Base-by-base conservation (phyloP, 148 eudicot genomes). In the Drosera capensis region DNA sequence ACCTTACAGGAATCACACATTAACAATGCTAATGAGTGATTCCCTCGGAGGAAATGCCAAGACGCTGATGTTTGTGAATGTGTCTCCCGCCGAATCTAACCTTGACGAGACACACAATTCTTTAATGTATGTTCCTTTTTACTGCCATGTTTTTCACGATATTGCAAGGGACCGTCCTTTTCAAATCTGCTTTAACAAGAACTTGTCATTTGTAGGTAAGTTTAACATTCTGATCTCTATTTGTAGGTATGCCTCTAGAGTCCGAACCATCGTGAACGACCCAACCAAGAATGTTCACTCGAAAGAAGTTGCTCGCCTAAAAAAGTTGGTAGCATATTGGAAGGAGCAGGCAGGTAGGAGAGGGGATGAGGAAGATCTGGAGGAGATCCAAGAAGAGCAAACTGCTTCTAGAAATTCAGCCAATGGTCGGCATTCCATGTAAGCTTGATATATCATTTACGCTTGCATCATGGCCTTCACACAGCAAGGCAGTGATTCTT, bases 21-120 rank as follows among this genome's bases (percentile, higher is more conserved):
- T 92, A 36, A 92, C 99, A 11, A 92, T 92, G 99, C 64, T 92
- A 47, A 92, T 92, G 99, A 85, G 95, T 46, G 99, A 92, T 71
- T 92, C 99, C 15, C 74, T 92, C 30, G 99, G 99, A 20, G 99
- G 99, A 14, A 92, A 92, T 60, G 95, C 99, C 13, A 92, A 92
- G 62, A 92, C 99, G 7, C 62, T 92, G 28, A 92, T 92, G 99
- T 92, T 92, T 44, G 99, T 92, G 5, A 92, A 92, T 39, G 66
- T 85, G 18, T 92, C 99, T 48, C 95, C 99, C 0, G 99, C 94
- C 5, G 79, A 77, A 54, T 92, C 99, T 45, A 92, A 92, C 64
- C 63, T 92, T 63, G 99, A 92, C 4, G 99, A 92, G 67, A 73
- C 88, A 8, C 72, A 81, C 77, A 92, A 92, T 62, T 92, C 99